Conservation (phyloP, 352 stramenopile species). For the Pythium monospermum region DNA sequence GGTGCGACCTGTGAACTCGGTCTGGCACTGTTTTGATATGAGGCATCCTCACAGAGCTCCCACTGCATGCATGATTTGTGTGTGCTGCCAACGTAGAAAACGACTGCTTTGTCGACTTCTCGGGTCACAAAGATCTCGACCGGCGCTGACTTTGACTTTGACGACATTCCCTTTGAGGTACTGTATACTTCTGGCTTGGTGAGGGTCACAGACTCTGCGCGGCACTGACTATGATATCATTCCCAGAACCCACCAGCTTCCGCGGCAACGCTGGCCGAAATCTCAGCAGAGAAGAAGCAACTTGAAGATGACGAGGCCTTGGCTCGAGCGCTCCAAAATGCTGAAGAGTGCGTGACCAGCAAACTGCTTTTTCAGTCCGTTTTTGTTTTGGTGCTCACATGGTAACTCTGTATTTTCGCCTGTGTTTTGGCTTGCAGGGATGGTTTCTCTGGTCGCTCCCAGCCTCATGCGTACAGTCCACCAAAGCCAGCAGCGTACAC, state of each 20-base stretch:
- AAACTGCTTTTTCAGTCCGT: background rate
- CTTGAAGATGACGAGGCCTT: conserved; percentile 85
- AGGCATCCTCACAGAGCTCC: no score
- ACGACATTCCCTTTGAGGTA: conserved; percentile 85
- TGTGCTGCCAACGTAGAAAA: no score
- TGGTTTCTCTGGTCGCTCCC: conserved; percentile 3
- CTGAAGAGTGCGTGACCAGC: conserved; percentile 52
- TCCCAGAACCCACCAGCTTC: conserved; percentile 62
- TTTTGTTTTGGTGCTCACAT: background rate
- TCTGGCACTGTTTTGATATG: no score
- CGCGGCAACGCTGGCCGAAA: conserved; percentile 15
- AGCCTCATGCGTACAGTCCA: conserved; percentile 16
- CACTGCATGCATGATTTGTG: no score
- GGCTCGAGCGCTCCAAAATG: conserved; percentile 71
- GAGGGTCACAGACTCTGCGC: no score
- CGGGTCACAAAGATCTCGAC: conserved; percentile 72
- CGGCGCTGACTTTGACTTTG: conserved; percentile 82
- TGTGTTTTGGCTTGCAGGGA: conserved; percentile 8
- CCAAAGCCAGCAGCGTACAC: conserved; percentile 3
- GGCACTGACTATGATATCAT: background rate
- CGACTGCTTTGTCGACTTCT: conserved; percentile 21
- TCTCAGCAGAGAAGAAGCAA: conserved; percentile 53
- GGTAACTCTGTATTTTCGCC: no score
- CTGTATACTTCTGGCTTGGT: background rate
- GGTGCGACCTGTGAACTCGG: conserved; percentile 19